phyloP scores from a whole-genome alignment of 441 rosid genomes.

The Erodium moschatum region DNA sequence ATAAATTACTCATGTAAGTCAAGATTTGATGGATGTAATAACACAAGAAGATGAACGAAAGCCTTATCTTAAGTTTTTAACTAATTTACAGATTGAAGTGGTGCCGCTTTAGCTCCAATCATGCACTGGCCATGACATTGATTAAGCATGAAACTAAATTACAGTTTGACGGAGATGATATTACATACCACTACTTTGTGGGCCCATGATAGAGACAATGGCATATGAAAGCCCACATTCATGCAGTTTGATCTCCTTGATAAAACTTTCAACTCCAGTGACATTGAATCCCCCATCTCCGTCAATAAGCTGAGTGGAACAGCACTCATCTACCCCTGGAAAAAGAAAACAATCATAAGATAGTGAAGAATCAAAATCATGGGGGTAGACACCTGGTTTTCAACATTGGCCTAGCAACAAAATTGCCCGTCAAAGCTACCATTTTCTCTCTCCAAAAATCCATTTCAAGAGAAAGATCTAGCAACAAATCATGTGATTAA shows the following conservation, averaged over 20 bases:
- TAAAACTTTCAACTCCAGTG: slow-evolving; percentile 57
- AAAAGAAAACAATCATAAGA: background rate
- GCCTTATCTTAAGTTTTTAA: background rate
- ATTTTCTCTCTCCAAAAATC: background rate
- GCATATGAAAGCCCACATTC: slow-evolving; percentile 96
- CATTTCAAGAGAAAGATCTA: slow-evolving; percentile 5
- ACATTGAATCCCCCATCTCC: slow-evolving; percentile 79
- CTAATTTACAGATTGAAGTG: slow-evolving; percentile 6
- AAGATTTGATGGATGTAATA: background rate
- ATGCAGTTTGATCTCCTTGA: slow-evolving; percentile 59
- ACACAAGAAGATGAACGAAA: background rate
- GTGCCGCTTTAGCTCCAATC: background rate
- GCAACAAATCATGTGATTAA: background rate
- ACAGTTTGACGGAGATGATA: slow-evolving; percentile 12
- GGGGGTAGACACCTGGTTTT: background rate
- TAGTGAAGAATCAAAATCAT: background rate
- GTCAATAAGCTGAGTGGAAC: slow-evolving; percentile 86
- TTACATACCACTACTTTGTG: slow-evolving; percentile 90
- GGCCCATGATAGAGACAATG: slow-evolving; percentile 96
- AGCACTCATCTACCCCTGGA: slow-evolving; percentile 27
- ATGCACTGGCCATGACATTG: slow-evolving; percentile 1
- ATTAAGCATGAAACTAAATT: background rate
- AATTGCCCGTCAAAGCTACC: background rate
- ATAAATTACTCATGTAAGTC: background rate
- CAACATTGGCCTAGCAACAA: background rate